Percentiles rank a stretch among this genome's conserved stretches.
These are phyloP conservation scores for Elasticomyces elasticus DNA, from an alignment of 495 filamentous ascomycete species.

Conservation along the genomic window DNA sequence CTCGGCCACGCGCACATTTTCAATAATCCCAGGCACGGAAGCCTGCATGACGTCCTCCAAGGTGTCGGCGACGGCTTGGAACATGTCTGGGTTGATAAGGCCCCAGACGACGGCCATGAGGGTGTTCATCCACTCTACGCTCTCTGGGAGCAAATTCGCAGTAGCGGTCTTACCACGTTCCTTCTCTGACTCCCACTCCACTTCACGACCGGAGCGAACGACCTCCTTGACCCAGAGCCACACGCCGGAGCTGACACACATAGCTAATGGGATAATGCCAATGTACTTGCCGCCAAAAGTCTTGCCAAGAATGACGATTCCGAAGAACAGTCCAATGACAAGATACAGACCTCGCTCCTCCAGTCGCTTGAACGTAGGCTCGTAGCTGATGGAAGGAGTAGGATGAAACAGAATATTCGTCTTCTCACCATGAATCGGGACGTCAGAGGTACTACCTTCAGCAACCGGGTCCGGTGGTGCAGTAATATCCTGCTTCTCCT, in stretches of 20 bases:
- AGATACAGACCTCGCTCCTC: slow-evolving; percentile 61
- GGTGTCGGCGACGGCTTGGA: slow-evolving; percentile 59
- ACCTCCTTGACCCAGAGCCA: slow-evolving; percentile 86
- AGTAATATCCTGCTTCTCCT: slow-evolving; percentile 74
- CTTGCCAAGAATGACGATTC: slow-evolving; percentile 66
- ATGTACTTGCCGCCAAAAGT: slow-evolving; percentile 67
- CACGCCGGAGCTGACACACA: slow-evolving; percentile 61
- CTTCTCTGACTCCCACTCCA: slow-evolving; percentile 84
- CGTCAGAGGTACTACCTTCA: slow-evolving; percentile 71
- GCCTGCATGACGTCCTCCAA: slow-evolving; percentile 95
- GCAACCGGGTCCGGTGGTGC: slow-evolving; percentile 81
- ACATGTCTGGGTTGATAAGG: slow-evolving; percentile 88
- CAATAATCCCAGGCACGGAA: slow-evolving; percentile 75
- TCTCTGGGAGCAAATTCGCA: slow-evolving; percentile 83
- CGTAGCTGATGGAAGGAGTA: slow-evolving; percentile 74
- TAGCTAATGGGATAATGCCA: slow-evolving; percentile 61
- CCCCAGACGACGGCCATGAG: slow-evolving; percentile 76
- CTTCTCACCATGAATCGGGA: slow-evolving; percentile 91
- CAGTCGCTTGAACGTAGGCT: slow-evolving; percentile 69
- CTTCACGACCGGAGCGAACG: slow-evolving; percentile 64
- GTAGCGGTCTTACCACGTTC: slow-evolving; percentile 68
- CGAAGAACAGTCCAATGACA: slow-evolving; percentile 56
- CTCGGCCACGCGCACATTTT: slow-evolving; percentile 92
- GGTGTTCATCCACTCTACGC: slow-evolving; percentile 91
- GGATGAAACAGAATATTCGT: slow-evolving; percentile 95